Evolutionary conservation across 805 yeast genomes (phyloP), one percentile per base, ranked within the genome.

Genomic region (Pichia nanzhaoensis): DNA sequence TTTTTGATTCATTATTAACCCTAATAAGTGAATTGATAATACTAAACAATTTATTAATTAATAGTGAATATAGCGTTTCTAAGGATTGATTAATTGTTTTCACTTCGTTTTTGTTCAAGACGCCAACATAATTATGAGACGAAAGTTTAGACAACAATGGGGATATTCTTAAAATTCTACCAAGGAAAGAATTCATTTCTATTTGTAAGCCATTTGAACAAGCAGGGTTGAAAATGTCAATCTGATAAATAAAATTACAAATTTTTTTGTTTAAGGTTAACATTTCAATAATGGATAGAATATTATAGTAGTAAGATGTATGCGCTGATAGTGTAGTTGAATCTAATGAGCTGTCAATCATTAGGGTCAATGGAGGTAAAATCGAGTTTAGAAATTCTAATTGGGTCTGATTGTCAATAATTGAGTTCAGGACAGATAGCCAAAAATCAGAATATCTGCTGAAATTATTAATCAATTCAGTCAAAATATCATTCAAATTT

Each of bases 21-120:
- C 98, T 73, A 13, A 93, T 75, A 37, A 93, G 72, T 55, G 76
- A 80, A 58, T 90, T 84, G 42, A 81, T 64, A 34, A 93, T 77
- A 51, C 68, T 73, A 57, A 86, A 88, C 34, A 89, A 68, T 45
- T 86, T 70, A 46, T 80, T 81, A 32, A 81, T 46, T 2, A 80
- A 60, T 36, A 77, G 74, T 41, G 70, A 72, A 55, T 78, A 82
- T 54, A 85, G 90, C 7, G 77, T 66, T 54, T 81, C 85, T 21
- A 82, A 59, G 0, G 89, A 74, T 42, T 75, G 78, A 51, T 77
- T 76, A 21, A 78, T 72, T 24, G 73, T 60, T 32, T 68, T 68
- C 3, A 75, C 60, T 50, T 79, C 79, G 21, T 64, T 56, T 36
- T 66, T 68, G 1, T 74, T 61, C 22, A 58, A 45, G 4, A 58